Evolutionary conservation across 2,329 filamentous ascomycete species (phyloP), one percentile per base, ranked within the genome.

Genomic region (Chaetomiaceae sp.): DNA sequence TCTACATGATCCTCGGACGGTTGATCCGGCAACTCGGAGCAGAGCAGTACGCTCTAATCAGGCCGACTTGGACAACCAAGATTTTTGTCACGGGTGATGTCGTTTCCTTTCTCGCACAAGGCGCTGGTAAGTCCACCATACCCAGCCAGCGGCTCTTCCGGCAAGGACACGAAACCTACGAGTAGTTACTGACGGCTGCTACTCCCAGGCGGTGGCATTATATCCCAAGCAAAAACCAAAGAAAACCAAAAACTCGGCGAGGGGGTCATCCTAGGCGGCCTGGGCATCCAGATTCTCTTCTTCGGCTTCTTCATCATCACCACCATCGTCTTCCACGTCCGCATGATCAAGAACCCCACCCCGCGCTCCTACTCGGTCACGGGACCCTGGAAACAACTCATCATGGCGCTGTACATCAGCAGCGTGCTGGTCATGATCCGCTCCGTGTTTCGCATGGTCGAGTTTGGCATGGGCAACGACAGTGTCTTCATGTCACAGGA

Each of bases 51-150:
- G 73, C 75, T 0, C 54, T 77, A 18, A 68, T 80, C 38, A 60
- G 66, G 1, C 64, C 68, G 1, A 68, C 50, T 3, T 76, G 73
- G 71, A 62, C 78, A 8, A 78, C 76, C 14, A 77, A 75, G 54
- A 63, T 79, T 20, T 80, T 79, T 53, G 75, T 80, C 2, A 54
- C 68, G 3, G 76, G 74, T 14, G 77, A 79, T 51, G 64, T 79
- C 1, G 30, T 77, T 3, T 75, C 71, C 1, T 75, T 80, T 54
- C 34, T 73, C 14, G 65, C 72, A 0, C 77, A 79, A 58, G 65
- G 68, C 6, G 69, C 65, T 2, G 76, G 75, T 66, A 59, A n/a
- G 59, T 52, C 13, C 3, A 29, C 6, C 10, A 16, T 5, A 1
- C 11, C 8, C 34, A n/a, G n/a, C n/a, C n/a, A n/a, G n/a, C n/a